These are phyloP conservation scores for Trichoderma atroviride DNA, from an alignment of 2,329 filamentous ascomycete genomes.

Conservation along the genomic window DNA sequence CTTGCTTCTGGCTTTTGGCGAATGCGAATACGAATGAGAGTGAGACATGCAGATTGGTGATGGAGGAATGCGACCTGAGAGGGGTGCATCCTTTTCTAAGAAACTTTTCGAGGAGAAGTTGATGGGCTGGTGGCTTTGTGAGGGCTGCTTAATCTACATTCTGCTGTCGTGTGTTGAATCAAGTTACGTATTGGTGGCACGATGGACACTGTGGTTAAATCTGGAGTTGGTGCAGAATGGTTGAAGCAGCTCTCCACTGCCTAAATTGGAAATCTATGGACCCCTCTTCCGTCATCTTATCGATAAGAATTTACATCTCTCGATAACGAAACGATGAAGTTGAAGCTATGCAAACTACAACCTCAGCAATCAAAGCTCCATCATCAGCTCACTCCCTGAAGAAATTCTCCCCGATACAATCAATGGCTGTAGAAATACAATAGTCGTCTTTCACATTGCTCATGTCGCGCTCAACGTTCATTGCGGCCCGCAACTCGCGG, in stretches of 20 bases:
- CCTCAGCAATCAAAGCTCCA: not conserved
- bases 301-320: constrained; percentile 22
- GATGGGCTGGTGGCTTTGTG: not conserved
- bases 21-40: constrained; percentile 22
- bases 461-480: constrained; percentile 42
- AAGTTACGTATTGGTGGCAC: not conserved
- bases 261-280: constrained; percentile 21
- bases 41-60: not conserved
- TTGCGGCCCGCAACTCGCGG: constrained; percentile 54
- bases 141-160: not conserved
- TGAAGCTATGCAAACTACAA: not conserved
- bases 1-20: constrained; percentile 1
- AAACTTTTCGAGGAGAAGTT: not conserved
- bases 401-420: not conserved
- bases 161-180: not conserved
- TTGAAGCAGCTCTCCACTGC: not conserved
- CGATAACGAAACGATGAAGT: not conserved
- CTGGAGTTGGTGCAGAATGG: not conserved
- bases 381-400: no score
- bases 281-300: constrained; percentile 7
- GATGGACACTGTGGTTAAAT: not conserved
- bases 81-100: not conserved
- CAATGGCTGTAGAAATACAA: not conserved
- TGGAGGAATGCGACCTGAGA: not conserved
- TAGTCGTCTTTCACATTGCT: not conserved